phyloP scores from a whole-genome alignment of 2,329 filamentous ascomycete genomes.

The Proliferodiscus dingleyae region DNA sequence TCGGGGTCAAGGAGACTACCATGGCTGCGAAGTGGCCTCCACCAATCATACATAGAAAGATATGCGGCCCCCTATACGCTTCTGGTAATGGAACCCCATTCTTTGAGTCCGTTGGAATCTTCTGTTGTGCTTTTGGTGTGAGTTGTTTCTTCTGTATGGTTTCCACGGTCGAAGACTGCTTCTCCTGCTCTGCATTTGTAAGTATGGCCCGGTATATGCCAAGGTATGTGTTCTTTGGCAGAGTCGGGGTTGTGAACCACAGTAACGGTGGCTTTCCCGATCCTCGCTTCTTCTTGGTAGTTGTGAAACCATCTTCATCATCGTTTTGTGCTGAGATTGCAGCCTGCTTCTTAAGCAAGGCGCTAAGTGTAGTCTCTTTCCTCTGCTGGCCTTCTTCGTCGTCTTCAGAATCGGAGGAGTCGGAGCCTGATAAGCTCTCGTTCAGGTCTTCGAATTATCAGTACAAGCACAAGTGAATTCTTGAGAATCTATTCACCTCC shows the following conservation, averaged over 20 bases:
- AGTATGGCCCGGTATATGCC: conserved; percentile 84
- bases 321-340: conserved; percentile 51
- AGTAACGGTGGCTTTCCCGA: conserved; percentile 69
- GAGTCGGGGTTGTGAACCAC: conserved; percentile 74
- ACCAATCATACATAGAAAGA: conserved; percentile 98
- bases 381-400: conserved; percentile 48
- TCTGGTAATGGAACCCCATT: conserved; percentile 52
- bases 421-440: conserved; percentile 85
- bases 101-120: conserved; percentile 47
- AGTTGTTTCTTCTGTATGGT: conserved; percentile 74
- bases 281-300: conserved; percentile 46
- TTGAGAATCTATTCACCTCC: conserved; percentile 37
- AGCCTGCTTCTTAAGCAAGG: conserved; percentile 78
- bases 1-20: conserved; percentile 83
- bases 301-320: conserved; percentile 43
- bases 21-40: conserved; percentile 97
- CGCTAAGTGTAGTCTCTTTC: conserved; percentile 68
- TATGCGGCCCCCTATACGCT: conserved; percentile 68
- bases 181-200: conserved; percentile 63
- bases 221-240: conserved; percentile 75
- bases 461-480: neutral
- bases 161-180: conserved; percentile 56
- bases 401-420: conserved; percentile 66
- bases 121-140: conserved; percentile 48
- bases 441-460: conserved; percentile 55